These are phyloP conservation scores for Vigna trinervia DNA, from an alignment of 306 rosid genomes.

Conservation along the genomic window DNA sequence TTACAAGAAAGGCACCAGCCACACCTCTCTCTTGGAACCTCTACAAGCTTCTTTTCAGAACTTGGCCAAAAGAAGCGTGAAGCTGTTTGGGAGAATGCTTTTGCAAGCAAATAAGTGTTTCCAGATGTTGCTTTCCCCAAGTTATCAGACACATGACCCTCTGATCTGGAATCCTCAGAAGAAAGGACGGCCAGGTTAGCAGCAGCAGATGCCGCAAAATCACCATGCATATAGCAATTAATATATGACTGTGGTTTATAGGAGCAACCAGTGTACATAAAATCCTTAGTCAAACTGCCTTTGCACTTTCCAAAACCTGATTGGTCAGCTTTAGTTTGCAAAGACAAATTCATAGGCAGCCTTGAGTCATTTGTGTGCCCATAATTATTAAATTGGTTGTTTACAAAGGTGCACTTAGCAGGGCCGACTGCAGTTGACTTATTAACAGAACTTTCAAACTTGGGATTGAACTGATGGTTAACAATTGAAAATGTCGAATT, in stretches of 20 bases:
- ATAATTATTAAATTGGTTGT: constrained; percentile 40
- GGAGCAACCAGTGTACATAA: constrained; percentile 63
- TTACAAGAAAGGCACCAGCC: constrained; percentile 97
- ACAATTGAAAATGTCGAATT: constrained; percentile 42
- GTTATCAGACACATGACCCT: constrained; percentile 58
- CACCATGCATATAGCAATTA: constrained; percentile 86
- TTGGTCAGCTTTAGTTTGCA: constrained; percentile 52
- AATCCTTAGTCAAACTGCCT: constrained; percentile 45
- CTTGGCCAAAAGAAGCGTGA: constrained; percentile 97
- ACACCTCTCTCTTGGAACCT: constrained; percentile 97
- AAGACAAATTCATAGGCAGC: constrained; percentile 46
- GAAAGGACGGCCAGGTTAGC: constrained; percentile 72
- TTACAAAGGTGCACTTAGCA: constrained; percentile 51
- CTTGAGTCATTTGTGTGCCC: constrained; percentile 45
- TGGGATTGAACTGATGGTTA: constrained; percentile 48
- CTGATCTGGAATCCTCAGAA: constrained; percentile 77
- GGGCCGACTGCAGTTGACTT: constrained; percentile 48
- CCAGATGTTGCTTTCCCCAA: constrained; percentile 61
- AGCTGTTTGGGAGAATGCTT: constrained; percentile 82
- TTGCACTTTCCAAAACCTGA: constrained; percentile 54
- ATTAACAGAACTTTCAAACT: constrained; percentile 47
- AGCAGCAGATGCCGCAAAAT: constrained; percentile 95
- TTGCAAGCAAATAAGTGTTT: constrained; percentile 63
- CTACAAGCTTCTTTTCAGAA: constrained; percentile 84
- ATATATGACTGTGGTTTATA: constrained; percentile 75